Evolutionary conservation across 345 rosid genomes (phyloP).

Genomic region (Rhizophora apiculata): DNA sequence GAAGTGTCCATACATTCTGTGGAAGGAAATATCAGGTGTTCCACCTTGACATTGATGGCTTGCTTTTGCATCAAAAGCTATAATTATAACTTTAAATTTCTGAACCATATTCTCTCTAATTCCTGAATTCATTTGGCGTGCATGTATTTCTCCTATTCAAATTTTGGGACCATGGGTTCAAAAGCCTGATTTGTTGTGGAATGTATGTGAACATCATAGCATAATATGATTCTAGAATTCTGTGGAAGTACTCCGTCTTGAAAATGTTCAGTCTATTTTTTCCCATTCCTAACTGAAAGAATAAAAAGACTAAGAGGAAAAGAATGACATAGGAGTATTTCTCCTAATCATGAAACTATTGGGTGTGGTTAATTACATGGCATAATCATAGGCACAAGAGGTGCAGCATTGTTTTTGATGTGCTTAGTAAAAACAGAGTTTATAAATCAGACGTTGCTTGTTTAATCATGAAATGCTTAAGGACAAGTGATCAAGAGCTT

Average conservation of each 20-base stretch:
- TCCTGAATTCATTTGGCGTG: not conserved
- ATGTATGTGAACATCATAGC: not conserved
- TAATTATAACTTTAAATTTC: not conserved
- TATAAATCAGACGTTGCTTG: not conserved
- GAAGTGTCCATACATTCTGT: slow-evolving; percentile 24
- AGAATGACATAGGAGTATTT: not conserved
- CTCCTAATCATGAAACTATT: too few relatives aligned
- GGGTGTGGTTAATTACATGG: not conserved
- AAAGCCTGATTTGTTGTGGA: not conserved
- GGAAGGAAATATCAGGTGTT: slow-evolving; percentile 24
- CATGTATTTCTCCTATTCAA: not conserved
- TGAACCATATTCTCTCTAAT: not conserved
- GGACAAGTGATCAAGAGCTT: not conserved
- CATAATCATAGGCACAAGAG: not conserved
- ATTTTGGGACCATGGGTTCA: not conserved
- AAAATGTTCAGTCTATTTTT: too few relatives aligned
- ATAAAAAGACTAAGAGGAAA: too few relatives aligned
- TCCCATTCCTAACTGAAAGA: too few relatives aligned
- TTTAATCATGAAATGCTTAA: not conserved
- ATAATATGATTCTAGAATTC: too few relatives aligned
- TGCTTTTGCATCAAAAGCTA: not conserved
- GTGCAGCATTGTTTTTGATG: not conserved
- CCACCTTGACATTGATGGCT: slow-evolving; percentile 8
- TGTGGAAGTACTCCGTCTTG: too few relatives aligned
- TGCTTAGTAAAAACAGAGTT: not conserved